phyloP scores from a whole-genome alignment of 2,329 filamentous ascomycete genomes.

The Sporothrix brunneoviolacea region DNA sequence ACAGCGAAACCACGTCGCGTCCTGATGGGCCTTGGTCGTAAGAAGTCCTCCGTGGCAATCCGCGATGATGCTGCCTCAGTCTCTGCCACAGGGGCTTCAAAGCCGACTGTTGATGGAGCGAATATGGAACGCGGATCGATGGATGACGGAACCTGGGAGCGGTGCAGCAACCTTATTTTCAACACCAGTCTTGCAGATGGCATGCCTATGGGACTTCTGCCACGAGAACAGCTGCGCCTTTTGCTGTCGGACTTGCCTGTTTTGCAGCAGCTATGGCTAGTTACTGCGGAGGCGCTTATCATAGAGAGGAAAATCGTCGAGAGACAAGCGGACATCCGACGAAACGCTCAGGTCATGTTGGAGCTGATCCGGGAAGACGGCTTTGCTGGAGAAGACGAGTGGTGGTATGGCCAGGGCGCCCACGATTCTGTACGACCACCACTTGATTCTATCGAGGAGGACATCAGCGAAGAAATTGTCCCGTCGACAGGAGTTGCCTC shows the following conservation, averaged over 20 bases:
- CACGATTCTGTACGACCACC: conserved; percentile 50
- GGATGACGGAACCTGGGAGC: conserved; percentile 19
- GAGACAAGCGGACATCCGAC: conserved; percentile 53
- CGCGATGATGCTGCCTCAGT: conserved; percentile 24
- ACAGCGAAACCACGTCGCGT: conserved; percentile 44
- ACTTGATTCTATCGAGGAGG: conserved; percentile 45
- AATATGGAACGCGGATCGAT: conserved; percentile 15
- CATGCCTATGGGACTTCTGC: conserved; percentile 54
- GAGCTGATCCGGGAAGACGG: conserved; percentile 59
- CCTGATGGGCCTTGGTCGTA: conserved; percentile 49
- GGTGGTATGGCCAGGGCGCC: conserved; percentile 50
- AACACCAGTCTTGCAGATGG: conserved; percentile 53
- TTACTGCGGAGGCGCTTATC: conserved; percentile 56
- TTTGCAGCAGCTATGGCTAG: conserved; percentile 55
- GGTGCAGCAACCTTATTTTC: conserved; percentile 41
- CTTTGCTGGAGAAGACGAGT: conserved; percentile 53
- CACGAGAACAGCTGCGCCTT: conserved; percentile 42
- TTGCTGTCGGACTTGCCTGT: conserved; percentile 50
- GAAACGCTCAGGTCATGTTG: conserved; percentile 55
- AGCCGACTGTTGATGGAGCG: neutral
- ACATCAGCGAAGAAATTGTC: conserved; percentile 32
- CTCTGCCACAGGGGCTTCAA: neutral
- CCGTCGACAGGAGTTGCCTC: too few relatives aligned
- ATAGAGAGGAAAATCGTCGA: conserved; percentile 53
- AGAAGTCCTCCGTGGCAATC: conserved; percentile 43